Evolutionary conservation across 441 rosid species (phyloP).

Genomic region (Syzygium malaccense): DNA sequence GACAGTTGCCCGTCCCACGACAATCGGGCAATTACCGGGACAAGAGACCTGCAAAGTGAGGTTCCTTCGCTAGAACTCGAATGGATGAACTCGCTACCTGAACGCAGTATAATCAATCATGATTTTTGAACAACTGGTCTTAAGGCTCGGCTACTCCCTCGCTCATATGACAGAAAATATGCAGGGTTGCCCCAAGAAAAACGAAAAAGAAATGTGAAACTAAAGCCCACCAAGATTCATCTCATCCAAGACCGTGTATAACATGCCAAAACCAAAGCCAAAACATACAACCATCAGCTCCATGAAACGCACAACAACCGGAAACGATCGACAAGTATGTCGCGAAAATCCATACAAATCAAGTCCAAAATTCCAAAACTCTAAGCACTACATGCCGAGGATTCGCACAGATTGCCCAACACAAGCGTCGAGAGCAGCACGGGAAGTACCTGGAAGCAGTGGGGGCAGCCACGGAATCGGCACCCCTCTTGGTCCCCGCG

Average conservation of each 20-base stretch:
- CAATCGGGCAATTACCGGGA: not conserved
- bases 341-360: not conserved
- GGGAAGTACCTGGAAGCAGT: constrained; percentile 38
- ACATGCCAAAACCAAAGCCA: not conserved
- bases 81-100: not conserved
- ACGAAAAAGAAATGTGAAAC: not conserved
- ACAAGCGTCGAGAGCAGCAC: not conserved
- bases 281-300: not conserved
- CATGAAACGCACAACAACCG: not conserved
- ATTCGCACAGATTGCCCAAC: too few relatives aligned
- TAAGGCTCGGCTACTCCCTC: not conserved
- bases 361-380: not conserved
- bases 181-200: not conserved
- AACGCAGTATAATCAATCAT: not conserved
- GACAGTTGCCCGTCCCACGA: not conserved
- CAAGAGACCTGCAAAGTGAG: not conserved
- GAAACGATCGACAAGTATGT: not conserved
- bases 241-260: not conserved
- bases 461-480: constrained; percentile 54
- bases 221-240: not conserved
- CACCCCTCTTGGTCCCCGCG: constrained; percentile 56
- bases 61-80: not conserved
- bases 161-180: not conserved
- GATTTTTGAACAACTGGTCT: not conserved
- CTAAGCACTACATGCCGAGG: not conserved